Conservation (phyloP, 306 rosid genomes). For the Ormosia semicastrata region DNA sequence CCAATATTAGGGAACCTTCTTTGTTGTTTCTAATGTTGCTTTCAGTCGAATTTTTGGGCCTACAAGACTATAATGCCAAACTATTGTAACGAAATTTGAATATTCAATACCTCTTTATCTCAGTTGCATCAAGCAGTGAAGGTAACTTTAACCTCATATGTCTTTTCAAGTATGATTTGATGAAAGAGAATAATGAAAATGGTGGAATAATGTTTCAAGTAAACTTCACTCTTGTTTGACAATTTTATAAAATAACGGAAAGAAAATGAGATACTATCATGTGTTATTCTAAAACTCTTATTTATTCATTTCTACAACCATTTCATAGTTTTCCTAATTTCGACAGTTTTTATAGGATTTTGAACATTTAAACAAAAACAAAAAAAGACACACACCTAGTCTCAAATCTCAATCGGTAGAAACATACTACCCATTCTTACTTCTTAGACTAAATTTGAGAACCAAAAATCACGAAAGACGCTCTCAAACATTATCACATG, state of each 20-base stretch:
- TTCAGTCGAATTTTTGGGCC: neutral
- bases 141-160: neutral
- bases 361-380: too few relatives aligned
- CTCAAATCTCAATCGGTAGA: too few relatives aligned
- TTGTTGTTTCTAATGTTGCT: conserved; percentile 11
- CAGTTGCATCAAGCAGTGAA: neutral
- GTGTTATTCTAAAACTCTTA: too few relatives aligned
- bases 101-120: neutral
- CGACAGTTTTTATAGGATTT: too few relatives aligned
- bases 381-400: too few relatives aligned
- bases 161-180: neutral
- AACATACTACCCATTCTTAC: too few relatives aligned
- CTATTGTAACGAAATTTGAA: neutral
- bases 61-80: neutral
- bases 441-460: too few relatives aligned
- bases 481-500: too few relatives aligned
- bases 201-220: neutral
- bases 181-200: neutral
- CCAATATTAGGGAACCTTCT: conserved; percentile 21
- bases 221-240: neutral
- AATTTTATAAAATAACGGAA: neutral
- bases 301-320: too few relatives aligned
- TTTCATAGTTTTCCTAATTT: too few relatives aligned
- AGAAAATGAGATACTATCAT: neutral
- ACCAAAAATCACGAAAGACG: too few relatives aligned